Base-by-base conservation (phyloP, 139 green algal species). In the Edaphochlamys debaryana region DNA sequence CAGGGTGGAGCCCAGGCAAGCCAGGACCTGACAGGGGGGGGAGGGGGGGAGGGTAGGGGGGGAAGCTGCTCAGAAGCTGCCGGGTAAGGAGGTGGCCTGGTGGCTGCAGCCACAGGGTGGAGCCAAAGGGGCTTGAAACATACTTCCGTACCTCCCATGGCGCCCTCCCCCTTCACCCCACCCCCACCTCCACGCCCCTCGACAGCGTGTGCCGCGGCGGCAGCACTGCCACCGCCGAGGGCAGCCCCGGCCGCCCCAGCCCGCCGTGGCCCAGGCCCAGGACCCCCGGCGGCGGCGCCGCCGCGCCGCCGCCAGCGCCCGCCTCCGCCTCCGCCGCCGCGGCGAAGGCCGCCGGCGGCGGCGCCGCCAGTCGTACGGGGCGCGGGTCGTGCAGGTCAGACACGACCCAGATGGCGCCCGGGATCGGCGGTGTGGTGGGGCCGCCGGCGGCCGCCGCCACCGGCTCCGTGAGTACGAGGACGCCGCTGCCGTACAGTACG, bases 21-120 rank as follows among this genome's bases (percentile, higher is more conserved):
- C 79, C 29, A 98, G 80, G 45, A 95, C 93, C 91, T 96, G 92
- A 11, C 50, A 11, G 50, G 9, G n/a, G n/a, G n/a, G n/a, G n/a
- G n/a, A n/a, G n/a, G n/a, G n/a, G n/a, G n/a, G n/a, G n/a, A n/a
- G n/a, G n/a, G n/a, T n/a, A n/a, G n/a, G n/a, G n/a, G n/a, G n/a
- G n/a, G n/a, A n/a, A n/a, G n/a, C n/a, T n/a, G n/a, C n/a, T n/a
- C n/a, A n/a, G n/a, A n/a, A n/a, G n/a, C n/a, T n/a, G n/a, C n/a
- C n/a, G n/a, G n/a, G n/a, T n/a, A n/a, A n/a, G 34, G 66, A 48
- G 66, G 36, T 4, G 22, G 66, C 23, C 23, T 30, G 11, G 66
- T 71, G 66, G 66, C 23, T 5, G 13, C 23, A 30, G n/a, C n/a
- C n/a, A n/a, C n/a, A n/a, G n/a, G n/a, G n/a, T n/a, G n/a, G n/a